phyloP scores from a whole-genome alignment of 2,329 filamentous ascomycete species.

The Coleophoma crateriformis region DNA sequence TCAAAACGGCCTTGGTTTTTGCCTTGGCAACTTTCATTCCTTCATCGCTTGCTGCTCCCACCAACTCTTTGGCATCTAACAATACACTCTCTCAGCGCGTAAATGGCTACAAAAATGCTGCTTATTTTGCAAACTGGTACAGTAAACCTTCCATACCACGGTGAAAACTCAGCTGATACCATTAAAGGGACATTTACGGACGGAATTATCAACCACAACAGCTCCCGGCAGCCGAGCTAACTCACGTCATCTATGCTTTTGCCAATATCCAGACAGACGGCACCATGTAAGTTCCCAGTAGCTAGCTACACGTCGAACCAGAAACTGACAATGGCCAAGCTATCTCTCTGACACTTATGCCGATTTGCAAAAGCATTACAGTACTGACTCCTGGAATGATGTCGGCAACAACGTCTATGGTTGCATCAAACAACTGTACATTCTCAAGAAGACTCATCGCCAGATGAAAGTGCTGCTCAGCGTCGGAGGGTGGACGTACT shows the following conservation, averaged over 20 bases:
- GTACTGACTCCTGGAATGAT: conserved; percentile 65
- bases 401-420: conserved; percentile 72
- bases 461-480: conserved; percentile 73
- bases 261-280: conserved; percentile 69
- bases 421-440: conserved; percentile 71
- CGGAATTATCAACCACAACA: conserved; percentile 67
- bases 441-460: conserved; percentile 72
- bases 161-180: neutral
- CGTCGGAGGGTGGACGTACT: conserved; percentile 85
- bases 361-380: conserved; percentile 71
- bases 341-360: conserved; percentile 64
- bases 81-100: neutral
- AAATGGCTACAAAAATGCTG: conserved; percentile 11
- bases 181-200: conserved; percentile 62
- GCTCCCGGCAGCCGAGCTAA: conserved; percentile 64
- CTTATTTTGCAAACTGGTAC: conserved; percentile 30
- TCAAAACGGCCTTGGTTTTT: neutral
- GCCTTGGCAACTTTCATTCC: neutral
- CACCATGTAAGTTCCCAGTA: conserved; percentile 51
- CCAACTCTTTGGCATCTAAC: neutral
- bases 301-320: conserved; percentile 43
- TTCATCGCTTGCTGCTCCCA: neutral
- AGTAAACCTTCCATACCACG: neutral
- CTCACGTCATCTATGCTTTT: conserved; percentile 77
- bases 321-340: conserved; percentile 34